Conservation (phyloP, 768 basidiomycete genomes). For the Flagelloscypha sp. region DNA sequence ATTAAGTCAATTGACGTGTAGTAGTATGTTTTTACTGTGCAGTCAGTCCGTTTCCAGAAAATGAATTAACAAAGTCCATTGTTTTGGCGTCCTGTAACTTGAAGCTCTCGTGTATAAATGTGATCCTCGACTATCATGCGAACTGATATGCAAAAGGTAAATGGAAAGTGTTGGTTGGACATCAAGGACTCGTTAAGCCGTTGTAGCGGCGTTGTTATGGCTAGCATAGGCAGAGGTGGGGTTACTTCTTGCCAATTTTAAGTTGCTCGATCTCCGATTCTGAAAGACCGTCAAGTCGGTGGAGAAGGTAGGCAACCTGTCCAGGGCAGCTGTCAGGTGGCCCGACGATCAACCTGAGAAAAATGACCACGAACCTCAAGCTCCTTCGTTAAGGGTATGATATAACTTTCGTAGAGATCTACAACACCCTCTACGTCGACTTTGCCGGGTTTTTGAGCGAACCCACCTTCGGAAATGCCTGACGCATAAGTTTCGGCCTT, state of each 20-base stretch:
- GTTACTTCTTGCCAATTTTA: slow-evolving; percentile 13
- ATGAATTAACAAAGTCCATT: no score
- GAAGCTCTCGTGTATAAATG: no score
- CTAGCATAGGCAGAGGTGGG: no score
- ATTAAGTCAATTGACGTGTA: no score
- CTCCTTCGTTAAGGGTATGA: slow-evolving; percentile 96
- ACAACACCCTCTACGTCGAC: slow-evolving; percentile 93
- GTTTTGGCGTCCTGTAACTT: no score
- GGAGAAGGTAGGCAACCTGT: slow-evolving; percentile 93
- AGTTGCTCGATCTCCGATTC: slow-evolving; percentile 72
- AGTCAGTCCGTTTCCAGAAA: no score
- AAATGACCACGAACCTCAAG: slow-evolving; percentile 68
- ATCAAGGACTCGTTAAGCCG: no score
- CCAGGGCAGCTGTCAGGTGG: slow-evolving; percentile 3
- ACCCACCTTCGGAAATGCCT: slow-evolving; percentile 22
- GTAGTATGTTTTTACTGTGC: no score
- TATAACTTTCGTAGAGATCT: slow-evolving; percentile 87
- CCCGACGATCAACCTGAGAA: background rate
- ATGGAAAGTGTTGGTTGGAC: no score
- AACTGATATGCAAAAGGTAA: no score
- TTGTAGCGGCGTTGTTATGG: no score
- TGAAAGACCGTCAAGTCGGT: slow-evolving; percentile 78
- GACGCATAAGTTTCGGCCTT: slow-evolving; percentile 71
- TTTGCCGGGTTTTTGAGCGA: slow-evolving; percentile 46
- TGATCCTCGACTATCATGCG: no score